phyloP scores from a whole-genome alignment of 2,329 filamentous ascomycete genomes.

The Fusarium zealandicum region DNA sequence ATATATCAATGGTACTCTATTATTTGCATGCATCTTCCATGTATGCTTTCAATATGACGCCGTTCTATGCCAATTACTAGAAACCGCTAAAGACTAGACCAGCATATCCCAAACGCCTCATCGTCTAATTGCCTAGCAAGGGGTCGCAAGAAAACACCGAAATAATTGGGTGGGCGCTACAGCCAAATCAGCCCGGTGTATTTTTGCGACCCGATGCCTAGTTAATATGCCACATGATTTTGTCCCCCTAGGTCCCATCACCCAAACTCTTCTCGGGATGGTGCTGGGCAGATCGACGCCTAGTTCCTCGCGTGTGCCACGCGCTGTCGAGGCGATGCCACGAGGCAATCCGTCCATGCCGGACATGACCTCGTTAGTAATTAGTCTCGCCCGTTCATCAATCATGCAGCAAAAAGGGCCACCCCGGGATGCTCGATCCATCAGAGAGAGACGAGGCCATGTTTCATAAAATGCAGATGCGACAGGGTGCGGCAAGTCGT shows the following conservation, averaged over 20 bases:
- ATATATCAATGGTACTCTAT: background rate
- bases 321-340: constrained; percentile 4
- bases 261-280: constrained; percentile 3
- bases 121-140: constrained; percentile 1
- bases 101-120: constrained; percentile 6
- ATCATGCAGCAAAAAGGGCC: background rate
- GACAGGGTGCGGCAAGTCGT: constrained; percentile 1
- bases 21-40: background rate
- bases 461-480: constrained; percentile 10
- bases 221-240: background rate
- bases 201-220: too few species aligned
- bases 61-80: background rate
- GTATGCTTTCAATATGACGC: constrained; percentile 1
- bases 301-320: constrained; percentile 17
- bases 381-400: background rate
- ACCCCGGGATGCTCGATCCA: background rate
- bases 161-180: too few species aligned
- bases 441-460: background rate
- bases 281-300: background rate
- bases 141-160: too few species aligned
- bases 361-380: background rate
- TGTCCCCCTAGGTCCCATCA: too few species aligned
- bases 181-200: too few species aligned
- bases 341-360: constrained; percentile 1
- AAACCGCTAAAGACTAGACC: constrained; percentile 1